Evolutionary conservation across 2,329 filamentous ascomycete genomes (phyloP).

Genomic region (Chrysosporium keratinophilum): DNA sequence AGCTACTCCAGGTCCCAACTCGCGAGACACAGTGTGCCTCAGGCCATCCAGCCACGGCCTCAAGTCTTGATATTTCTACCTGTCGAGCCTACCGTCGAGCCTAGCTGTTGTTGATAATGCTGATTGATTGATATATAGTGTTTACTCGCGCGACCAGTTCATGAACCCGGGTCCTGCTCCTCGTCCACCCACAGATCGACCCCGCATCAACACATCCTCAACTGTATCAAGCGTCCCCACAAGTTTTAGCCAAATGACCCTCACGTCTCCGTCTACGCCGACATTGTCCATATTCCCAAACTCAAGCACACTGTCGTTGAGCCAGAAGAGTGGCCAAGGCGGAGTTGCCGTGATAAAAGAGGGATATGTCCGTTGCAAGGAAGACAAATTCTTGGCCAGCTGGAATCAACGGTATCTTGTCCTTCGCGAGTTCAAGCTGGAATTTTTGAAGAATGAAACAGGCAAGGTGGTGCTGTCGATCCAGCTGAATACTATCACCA

Average conservation of each 20-base stretch:
- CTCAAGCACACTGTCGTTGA: constrained; percentile 61
- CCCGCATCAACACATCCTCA: constrained; percentile 66
- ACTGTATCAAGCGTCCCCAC: constrained; percentile 64
- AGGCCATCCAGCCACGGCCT: not conserved
- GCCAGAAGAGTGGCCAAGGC: constrained; percentile 51
- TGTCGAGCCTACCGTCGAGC: not conserved
- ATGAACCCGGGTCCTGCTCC: constrained; percentile 97
- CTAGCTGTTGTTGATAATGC: not conserved
- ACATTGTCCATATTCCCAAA: constrained; percentile 56
- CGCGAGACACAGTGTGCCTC: not conserved
- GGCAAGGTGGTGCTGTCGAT: constrained; percentile 82
- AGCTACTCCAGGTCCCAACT: not conserved
- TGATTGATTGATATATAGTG: constrained; percentile 28
- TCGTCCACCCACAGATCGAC: constrained; percentile 72
- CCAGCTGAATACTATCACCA: constrained; percentile 74
- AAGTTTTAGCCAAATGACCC: constrained; percentile 56
- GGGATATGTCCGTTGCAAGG: constrained; percentile 53
- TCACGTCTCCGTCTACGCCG: constrained; percentile 55
- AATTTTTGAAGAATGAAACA: constrained; percentile 86
- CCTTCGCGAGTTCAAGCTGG: constrained; percentile 80
- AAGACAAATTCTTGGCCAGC: constrained; percentile 66
- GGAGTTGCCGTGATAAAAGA: constrained; percentile 65
- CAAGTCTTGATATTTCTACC: not conserved
- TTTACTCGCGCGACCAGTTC: constrained; percentile 59
- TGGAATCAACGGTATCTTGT: constrained; percentile 91